Conservation (phyloP, 768 basidiomycete genomes). For the Lactarius vividus region DNA sequence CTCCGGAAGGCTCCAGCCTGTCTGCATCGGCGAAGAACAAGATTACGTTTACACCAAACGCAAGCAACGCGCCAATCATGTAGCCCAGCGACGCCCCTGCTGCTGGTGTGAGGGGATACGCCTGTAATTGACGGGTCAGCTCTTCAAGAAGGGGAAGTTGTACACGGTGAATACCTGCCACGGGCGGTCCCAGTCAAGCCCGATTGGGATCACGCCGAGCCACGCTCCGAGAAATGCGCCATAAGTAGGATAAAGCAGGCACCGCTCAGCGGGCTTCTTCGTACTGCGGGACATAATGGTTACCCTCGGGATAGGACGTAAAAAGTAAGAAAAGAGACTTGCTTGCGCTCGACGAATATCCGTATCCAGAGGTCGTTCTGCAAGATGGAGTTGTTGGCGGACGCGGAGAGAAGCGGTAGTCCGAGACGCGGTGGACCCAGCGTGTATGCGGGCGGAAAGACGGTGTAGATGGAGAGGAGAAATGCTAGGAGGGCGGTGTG, state of each 20-base stretch:
- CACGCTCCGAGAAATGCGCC: slow-evolving; percentile 75
- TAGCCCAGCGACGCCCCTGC: slow-evolving; percentile 71
- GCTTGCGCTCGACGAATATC: slow-evolving; percentile 82
- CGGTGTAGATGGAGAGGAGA: slow-evolving; percentile 61
- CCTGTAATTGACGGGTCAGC: slow-evolving; percentile 40
- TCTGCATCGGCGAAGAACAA: slow-evolving; percentile 31
- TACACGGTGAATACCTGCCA: slow-evolving; percentile 70
- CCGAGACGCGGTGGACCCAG: slow-evolving; percentile 55
- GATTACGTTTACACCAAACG: slow-evolving; percentile 45
- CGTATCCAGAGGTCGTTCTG: slow-evolving; percentile 69
- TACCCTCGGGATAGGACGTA: neutral
- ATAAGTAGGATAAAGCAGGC: slow-evolving; percentile 73
- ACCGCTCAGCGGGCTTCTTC: slow-evolving; percentile 69
- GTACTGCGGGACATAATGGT: slow-evolving; percentile 37
- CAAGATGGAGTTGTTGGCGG: slow-evolving; percentile 44
- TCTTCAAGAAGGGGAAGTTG: slow-evolving; percentile 11
- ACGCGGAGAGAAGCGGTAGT: slow-evolving; percentile 26
- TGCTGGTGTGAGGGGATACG: slow-evolving; percentile 80
- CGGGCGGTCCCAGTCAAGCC: slow-evolving; percentile 94
- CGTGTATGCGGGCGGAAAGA: slow-evolving; percentile 67
- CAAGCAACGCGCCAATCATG: slow-evolving; percentile 54
- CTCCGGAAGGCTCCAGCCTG: slow-evolving; percentile 1
- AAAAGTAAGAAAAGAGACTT: slow-evolving; percentile 37
- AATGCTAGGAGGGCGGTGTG: slow-evolving; percentile 70
- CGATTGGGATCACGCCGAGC: slow-evolving; percentile 79